Evolutionary conservation across 441 rosid genomes (phyloP).

Genomic region (Cnidoscolus chayamansa): DNA sequence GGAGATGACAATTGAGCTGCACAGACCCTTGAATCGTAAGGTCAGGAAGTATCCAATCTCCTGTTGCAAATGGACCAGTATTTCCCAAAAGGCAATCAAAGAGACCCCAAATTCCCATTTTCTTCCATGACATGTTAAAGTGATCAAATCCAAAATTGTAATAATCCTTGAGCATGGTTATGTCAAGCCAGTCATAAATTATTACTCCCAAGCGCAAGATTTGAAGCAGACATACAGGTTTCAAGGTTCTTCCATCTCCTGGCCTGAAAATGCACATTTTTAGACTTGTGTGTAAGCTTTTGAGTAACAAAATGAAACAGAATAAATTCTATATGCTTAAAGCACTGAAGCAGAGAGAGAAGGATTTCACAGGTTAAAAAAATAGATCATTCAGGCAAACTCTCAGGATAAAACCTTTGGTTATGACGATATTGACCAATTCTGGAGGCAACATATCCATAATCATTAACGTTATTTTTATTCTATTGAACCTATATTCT

Average conservation of each 20-base stretch:
- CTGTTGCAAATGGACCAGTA: slow-evolving; percentile 76
- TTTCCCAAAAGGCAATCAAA: slow-evolving; percentile 49
- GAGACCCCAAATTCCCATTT: slow-evolving; percentile 57
- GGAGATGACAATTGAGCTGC: slow-evolving; percentile 56
- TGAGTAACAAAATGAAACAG: slow-evolving; percentile 11
- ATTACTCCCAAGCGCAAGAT: slow-evolving; percentile 76
- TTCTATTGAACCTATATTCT: background rate
- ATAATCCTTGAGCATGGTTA: slow-evolving; percentile 70
- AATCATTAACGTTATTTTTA: background rate
- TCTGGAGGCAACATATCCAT: background rate
- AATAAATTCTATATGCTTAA: background rate
- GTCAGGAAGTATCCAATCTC: slow-evolving; percentile 97
- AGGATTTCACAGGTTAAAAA: background rate
- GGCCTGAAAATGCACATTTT: slow-evolving; percentile 18
- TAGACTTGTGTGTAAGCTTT: slow-evolving; percentile 15
- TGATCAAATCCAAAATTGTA: slow-evolving; percentile 97
- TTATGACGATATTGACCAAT: background rate
- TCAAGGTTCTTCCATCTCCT: slow-evolving; percentile 71
- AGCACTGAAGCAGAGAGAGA: background rate
- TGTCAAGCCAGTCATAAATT: slow-evolving; percentile 88
- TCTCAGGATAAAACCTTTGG: background rate
- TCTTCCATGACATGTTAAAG: slow-evolving; percentile 70
- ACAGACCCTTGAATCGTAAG: slow-evolving; percentile 88
- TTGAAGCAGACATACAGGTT: slow-evolving; percentile 78
- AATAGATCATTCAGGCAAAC: background rate